Evolutionary conservation across 306 rosid genomes (phyloP).

Genomic region (Hippophae rhamnoides): DNA sequence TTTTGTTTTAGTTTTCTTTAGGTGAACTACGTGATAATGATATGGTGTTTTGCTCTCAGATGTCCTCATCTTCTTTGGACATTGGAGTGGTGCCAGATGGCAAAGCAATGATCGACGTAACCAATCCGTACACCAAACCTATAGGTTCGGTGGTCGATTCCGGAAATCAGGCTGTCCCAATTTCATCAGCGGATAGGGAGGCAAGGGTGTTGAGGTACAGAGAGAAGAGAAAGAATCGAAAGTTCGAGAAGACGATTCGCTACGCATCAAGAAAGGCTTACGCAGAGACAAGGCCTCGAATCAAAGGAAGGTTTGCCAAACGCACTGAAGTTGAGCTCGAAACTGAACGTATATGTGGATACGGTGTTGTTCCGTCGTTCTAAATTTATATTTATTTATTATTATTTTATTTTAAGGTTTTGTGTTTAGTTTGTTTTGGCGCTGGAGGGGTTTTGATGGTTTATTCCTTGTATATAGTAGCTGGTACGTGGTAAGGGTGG

Average conservation of each 20-base stretch:
- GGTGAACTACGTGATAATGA: not conserved
- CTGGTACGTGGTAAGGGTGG: conserved; percentile 3
- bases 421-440: not conserved
- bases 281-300: conserved; percentile 88
- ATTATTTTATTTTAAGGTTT: not conserved
- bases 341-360: conserved; percentile 42
- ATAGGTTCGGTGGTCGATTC: conserved; percentile 10
- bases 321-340: conserved; percentile 49
- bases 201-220: conserved; percentile 93
- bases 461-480: not conserved
- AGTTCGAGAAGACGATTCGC: conserved; percentile 93
- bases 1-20: not conserved
- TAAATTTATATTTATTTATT: not conserved
- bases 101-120: conserved; percentile 40
- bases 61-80: conserved; percentile 78
- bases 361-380: conserved; percentile 81
- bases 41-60: conserved; percentile 25
- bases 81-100: conserved; percentile 81
- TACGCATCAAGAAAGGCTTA: conserved; percentile 92
- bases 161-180: conserved; percentile 32
- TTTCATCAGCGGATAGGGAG: conserved; percentile 71
- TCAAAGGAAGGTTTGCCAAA: conserved; percentile 92
- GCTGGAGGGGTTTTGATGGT: not conserved
- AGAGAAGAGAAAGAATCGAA: conserved; percentile 93
- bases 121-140: conserved; percentile 36